Percentiles rank a stretch among this genome's conserved stretches.
These are phyloP conservation scores for Mycena galopus DNA, from an alignment of 768 basidiomycete species.

Conservation along the genomic window DNA sequence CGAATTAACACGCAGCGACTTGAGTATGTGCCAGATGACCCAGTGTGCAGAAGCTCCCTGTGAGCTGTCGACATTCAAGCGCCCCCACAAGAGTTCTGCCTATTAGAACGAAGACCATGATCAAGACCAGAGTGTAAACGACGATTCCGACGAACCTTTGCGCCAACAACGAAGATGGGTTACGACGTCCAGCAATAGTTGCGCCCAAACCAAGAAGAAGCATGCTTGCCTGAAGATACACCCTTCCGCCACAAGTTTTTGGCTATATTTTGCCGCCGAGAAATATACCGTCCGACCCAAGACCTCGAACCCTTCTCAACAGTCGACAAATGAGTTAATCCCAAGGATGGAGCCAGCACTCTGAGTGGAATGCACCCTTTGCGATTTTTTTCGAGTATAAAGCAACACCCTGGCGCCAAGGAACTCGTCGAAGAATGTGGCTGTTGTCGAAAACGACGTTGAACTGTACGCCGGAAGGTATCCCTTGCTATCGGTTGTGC, in stretches of 20 bases:
- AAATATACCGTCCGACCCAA: neutral
- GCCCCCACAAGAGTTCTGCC: neutral
- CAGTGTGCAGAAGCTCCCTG: neutral
- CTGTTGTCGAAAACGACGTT: neutral
- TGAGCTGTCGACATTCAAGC: slow-evolving; percentile 10
- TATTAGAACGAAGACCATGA: slow-evolving; percentile 3
- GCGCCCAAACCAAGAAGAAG: neutral
- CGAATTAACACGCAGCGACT: slow-evolving; percentile 18
- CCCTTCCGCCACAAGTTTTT: neutral
- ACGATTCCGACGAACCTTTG: neutral
- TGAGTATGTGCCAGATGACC: slow-evolving; percentile 14
- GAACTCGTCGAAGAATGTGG: neutral
- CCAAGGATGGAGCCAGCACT: neutral
- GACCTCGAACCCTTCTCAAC: too few species aligned
- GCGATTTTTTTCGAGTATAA: neutral
- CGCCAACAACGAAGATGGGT: neutral
- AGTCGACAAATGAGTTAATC: neutral
- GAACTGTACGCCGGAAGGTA: neutral
- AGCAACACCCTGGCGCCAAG: neutral
- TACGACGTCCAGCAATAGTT: neutral
- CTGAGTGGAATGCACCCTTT: neutral
- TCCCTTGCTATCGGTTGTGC: neutral
- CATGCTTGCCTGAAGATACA: neutral
- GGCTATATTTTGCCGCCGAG: neutral
- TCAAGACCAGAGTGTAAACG: neutral